Evolutionary conservation across 352 stramenopile species (phyloP).

Genomic region (Phytophthora ohioensis): DNA sequence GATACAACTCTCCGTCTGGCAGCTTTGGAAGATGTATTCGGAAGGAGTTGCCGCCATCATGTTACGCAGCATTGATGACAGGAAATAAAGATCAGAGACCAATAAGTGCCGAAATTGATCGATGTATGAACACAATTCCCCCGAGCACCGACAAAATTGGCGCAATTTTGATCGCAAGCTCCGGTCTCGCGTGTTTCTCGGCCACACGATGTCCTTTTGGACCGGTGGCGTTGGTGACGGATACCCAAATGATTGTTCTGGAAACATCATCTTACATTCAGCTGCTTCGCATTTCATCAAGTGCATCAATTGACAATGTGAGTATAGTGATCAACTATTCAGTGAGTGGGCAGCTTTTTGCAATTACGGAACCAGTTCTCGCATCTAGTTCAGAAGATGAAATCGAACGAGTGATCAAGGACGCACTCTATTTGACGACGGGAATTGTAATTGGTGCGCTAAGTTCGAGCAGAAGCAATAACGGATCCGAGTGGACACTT

Average conservation of each 20-base stretch:
- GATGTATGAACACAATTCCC: slow-evolving; percentile 4
- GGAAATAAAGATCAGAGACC: not conserved
- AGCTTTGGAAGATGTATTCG: slow-evolving; percentile 23
- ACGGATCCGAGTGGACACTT: slow-evolving; percentile 14
- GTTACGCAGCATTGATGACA: slow-evolving; percentile 2
- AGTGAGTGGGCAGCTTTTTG: not conserved
- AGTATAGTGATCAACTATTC: slow-evolving; percentile 14
- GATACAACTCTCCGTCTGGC: slow-evolving; percentile 10
- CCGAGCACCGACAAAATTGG: not conserved
- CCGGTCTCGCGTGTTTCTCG: slow-evolving; percentile 23
- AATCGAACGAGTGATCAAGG: slow-evolving; percentile 8
- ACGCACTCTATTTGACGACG: slow-evolving; percentile 1
- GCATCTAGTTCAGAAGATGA: not conserved
- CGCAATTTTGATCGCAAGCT: not conserved
- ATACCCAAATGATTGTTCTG: slow-evolving; percentile 16
- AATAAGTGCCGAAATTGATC: slow-evolving; percentile 10
- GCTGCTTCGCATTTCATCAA: slow-evolving; percentile 16
- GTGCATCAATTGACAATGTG: not conserved
- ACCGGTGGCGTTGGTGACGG: slow-evolving; percentile 9
- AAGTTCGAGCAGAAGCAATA: not conserved
- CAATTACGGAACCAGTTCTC: slow-evolving; percentile 4
- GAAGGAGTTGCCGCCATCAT: slow-evolving; percentile 1
- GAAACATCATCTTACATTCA: slow-evolving; percentile 31
- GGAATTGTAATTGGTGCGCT: not conserved
- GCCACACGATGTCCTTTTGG: slow-evolving; percentile 28